These are phyloP conservation scores for Amaranthus tricolor DNA, from an alignment of 179 eudicot genomes.

Conservation along the genomic window DNA sequence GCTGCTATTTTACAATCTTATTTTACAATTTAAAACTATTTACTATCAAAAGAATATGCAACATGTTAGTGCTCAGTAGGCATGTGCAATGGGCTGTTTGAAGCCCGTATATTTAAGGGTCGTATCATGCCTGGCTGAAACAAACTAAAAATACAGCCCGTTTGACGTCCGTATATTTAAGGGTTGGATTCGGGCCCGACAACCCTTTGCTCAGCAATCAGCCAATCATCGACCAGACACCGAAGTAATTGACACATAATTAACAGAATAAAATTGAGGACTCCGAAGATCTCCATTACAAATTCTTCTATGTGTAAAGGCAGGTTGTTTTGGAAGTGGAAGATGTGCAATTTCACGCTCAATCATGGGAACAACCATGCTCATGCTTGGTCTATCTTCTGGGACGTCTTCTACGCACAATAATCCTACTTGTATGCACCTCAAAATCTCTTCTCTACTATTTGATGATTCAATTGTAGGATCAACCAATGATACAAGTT, in stretches of 20 bases:
- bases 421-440: constrained; percentile 34
- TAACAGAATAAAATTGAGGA: constrained; percentile 8
- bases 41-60: too few species aligned
- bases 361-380: constrained; percentile 33
- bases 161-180: too few species aligned
- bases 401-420: constrained; percentile 39
- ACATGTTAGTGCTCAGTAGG: too few species aligned
- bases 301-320: constrained; percentile 21
- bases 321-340: constrained; percentile 38
- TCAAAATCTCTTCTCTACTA: constrained; percentile 21
- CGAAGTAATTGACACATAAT: constrained; percentile 11
- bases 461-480: constrained; percentile 18
- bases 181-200: too few species aligned
- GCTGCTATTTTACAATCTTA: too few species aligned
- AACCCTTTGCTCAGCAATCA: not conserved
- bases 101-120: too few species aligned
- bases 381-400: constrained; percentile 38
- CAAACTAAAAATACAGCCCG: too few species aligned
- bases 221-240: constrained; percentile 19
- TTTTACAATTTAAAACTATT: too few species aligned
- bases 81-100: too few species aligned
- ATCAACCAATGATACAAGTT: constrained; percentile 28
- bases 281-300: not conserved
- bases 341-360: constrained; percentile 24
- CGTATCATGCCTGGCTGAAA: too few species aligned